Percentiles rank a stretch among this genome's conserved stretches.
Evolutionary conservation across 768 basidiomycete genomes (phyloP).

Genomic region (Russula virescens): DNA sequence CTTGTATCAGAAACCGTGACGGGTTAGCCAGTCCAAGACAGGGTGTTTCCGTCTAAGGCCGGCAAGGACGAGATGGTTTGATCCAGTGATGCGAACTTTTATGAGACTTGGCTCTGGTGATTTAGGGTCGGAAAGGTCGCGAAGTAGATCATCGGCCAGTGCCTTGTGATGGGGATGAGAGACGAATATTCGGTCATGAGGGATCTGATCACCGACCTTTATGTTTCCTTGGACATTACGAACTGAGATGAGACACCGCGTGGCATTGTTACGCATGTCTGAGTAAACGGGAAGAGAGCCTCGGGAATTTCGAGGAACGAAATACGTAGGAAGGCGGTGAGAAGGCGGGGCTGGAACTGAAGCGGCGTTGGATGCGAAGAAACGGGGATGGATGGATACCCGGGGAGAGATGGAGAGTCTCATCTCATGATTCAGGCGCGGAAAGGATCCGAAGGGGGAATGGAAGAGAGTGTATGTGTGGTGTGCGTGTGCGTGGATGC

Average conservation of each 20-base stretch:
- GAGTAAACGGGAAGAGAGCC: conserved; percentile 73
- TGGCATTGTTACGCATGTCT: conserved; percentile 62
- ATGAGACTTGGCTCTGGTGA: conserved; percentile 46
- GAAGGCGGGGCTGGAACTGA: conserved; percentile 3
- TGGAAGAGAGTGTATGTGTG: background rate
- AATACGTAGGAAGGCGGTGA: conserved; percentile 38
- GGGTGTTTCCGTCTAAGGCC: conserved; percentile 61
- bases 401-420: background rate
- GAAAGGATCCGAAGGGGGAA: too few species aligned
- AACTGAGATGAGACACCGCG: conserved; percentile 51
- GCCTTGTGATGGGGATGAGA: conserved; percentile 34
- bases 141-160: conserved; percentile 51
- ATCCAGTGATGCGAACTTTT: conserved; percentile 41
- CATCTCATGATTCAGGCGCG: too few species aligned
- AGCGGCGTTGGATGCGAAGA: conserved; percentile 11
- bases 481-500: too few species aligned
- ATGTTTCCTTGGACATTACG: conserved; percentile 64
- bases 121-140: conserved; percentile 43
- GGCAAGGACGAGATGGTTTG: conserved; percentile 50
- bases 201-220: conserved; percentile 38
- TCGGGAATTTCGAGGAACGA: conserved; percentile 57
- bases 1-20: conserved; percentile 52
- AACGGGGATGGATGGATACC: background rate
- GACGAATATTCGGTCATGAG: conserved; percentile 2
- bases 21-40: conserved; percentile 56